Percentiles rank a stretch among this genome's conserved stretches.
These are phyloP conservation scores for Clathrus columnatus DNA, from an alignment of 768 basidiomycete species.

Conservation along the genomic window DNA sequence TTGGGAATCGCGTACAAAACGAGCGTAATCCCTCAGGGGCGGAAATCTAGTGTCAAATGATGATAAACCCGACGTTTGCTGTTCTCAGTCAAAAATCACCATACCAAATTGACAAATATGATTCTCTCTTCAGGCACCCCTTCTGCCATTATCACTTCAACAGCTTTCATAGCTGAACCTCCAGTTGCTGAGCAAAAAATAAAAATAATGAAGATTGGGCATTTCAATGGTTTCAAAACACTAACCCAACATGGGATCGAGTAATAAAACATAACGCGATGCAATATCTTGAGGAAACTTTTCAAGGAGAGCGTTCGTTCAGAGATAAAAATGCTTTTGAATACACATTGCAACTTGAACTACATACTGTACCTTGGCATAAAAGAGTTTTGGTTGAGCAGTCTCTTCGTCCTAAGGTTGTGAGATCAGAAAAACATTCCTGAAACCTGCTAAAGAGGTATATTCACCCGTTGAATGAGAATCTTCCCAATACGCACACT, in stretches of 20 bases:
- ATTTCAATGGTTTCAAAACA: no score
- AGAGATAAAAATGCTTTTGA: not conserved
- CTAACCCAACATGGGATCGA: constrained; percentile 96
- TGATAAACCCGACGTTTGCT: not conserved
- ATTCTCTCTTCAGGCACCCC: constrained; percentile 93
- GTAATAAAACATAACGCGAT: constrained; percentile 80
- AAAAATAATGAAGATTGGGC: not conserved
- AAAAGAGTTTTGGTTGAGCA: constrained; percentile 85
- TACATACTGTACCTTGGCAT: constrained; percentile 52
- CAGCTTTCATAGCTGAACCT: constrained; percentile 95
- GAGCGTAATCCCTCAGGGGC: constrained; percentile 82
- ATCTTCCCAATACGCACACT: constrained; percentile 96
- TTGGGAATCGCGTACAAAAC: constrained; percentile 42
- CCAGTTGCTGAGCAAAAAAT: constrained; percentile 67
- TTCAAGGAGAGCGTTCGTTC: not conserved
- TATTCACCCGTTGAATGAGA: constrained; percentile 81
- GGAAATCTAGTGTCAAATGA: constrained; percentile 48
- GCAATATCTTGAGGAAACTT: constrained; percentile 93
- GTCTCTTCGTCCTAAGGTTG: constrained; percentile 86
- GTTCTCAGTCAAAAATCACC: constrained; percentile 18
- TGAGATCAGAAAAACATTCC: not conserved
- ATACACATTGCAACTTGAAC: not conserved
- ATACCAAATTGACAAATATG: constrained; percentile 86
- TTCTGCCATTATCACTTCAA: constrained; percentile 86
- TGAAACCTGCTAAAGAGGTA: not conserved